Evolutionary conservation across 805 yeast species (phyloP).

Genomic region (Scheffersomyces stipitis): DNA sequence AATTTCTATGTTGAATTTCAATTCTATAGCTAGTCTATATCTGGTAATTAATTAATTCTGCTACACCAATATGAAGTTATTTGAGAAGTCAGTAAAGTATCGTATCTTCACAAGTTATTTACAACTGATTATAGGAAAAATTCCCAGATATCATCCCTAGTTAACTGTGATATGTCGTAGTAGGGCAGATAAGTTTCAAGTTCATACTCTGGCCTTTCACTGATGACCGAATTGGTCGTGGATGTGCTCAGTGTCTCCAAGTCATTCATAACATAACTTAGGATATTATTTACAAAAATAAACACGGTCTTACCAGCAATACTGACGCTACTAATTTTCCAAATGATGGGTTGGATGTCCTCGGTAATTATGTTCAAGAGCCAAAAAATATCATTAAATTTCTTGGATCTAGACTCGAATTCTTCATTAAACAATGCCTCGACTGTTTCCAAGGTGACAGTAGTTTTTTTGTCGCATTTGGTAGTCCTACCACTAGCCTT

Average conservation of each 20-base stretch:
- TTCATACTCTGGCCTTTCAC: neutral
- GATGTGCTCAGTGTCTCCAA: neutral
- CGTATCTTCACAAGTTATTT: neutral
- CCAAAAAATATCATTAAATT: neutral
- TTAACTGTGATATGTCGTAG: neutral
- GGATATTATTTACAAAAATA: neutral
- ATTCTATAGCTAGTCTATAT: too few species aligned
- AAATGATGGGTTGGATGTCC: neutral
- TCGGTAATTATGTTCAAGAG: neutral
- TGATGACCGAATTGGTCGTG: neutral
- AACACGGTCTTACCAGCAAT: neutral
- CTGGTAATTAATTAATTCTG: neutral
- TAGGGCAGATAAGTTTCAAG: neutral
- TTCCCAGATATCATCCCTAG: neutral
- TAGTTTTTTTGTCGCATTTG: neutral
- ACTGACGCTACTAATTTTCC: neutral
- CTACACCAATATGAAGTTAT: neutral
- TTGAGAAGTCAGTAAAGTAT: neutral
- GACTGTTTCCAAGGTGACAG: neutral
- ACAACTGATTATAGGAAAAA: neutral
- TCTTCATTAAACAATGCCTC: neutral
- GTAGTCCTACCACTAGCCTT: too few species aligned
- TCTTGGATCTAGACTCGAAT: neutral
- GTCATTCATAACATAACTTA: neutral
- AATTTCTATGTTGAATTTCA: too few species aligned